Base-by-base conservation (phyloP, 305 asterid species). In the Nicotiana rustica region DNA sequence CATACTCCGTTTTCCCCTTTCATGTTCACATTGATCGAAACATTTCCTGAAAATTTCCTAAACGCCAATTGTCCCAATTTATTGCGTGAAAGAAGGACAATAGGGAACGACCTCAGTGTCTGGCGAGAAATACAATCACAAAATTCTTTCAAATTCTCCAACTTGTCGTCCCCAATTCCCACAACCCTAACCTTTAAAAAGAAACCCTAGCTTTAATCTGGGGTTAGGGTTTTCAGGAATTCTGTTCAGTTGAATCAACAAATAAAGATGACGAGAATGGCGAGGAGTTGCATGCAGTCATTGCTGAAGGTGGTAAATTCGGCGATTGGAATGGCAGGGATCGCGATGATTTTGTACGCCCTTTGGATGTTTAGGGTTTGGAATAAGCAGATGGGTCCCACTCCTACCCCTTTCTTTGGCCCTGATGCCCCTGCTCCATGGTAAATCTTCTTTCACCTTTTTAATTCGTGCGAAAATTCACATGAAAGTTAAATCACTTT, bases 291-390 rank as follows among this genome's bases (percentile, higher is more conserved):
- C 88, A 56, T 90, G 69, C 98, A 94, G 65, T 91, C 95, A 67
- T 13, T 91, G 82, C 93, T 95, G 59, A 95, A 94, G 81, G 60
- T 94, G 67, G 91, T 91, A 83, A 96, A 96, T 85, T 90, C 97
- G 0, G 87, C 89, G 47, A 89, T 96, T 80, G 97, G 97, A 61
- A 90, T 96, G 94, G 91, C 69, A 70, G 98, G 97, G 7, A 88
- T 96, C 15, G 95, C 95, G 56, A 86, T 94, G 93, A 89, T 90
- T 55, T 65, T 93, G 81, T 96, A 94, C 87, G 84, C 96, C 33
- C 90, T 96, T 33, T 96, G 98, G 99, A 96, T 96, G 99, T 87
- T 95, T 33, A 90, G 93, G 82, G 90, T 79, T 82, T 94, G 97
- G 98, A 88, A 87, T 84, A 91, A 86, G 81, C 89, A 91, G 35